Evolutionary conservation across 768 basidiomycete genomes (phyloP).

Genomic region (Tephrocybe sp.): DNA sequence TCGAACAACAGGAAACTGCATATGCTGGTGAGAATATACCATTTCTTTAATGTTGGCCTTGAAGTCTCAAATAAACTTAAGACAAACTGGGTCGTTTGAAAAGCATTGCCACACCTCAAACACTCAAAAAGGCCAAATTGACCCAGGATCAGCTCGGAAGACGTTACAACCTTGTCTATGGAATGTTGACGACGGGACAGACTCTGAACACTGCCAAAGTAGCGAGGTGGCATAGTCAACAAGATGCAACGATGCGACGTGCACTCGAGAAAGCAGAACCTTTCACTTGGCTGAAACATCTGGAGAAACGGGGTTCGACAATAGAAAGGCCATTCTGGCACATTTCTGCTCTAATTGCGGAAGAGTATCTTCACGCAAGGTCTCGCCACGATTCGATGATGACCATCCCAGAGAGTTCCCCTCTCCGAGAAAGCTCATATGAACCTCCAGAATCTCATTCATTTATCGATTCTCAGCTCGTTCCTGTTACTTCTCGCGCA

Average conservation of each 20-base stretch:
- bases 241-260: conserved; percentile 45
- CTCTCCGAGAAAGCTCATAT: conserved; percentile 20
- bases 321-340: conserved; percentile 52
- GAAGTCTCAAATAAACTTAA: conserved; percentile 23
- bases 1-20: conserved; percentile 60
- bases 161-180: conserved; percentile 59
- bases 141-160: conserved; percentile 64
- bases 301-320: conserved; percentile 43
- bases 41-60: not conserved
- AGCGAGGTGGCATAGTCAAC: conserved; percentile 60
- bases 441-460: conserved; percentile 20
- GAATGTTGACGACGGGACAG: conserved; percentile 30
- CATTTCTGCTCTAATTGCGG: conserved; percentile 66
- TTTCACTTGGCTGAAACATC: conserved; percentile 72
- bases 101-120: conserved; percentile 47
- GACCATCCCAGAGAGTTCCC: conserved; percentile 44
- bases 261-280: conserved; percentile 67
- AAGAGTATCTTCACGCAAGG: conserved; percentile 58
- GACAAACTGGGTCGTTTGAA: conserved; percentile 61
- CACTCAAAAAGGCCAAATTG: conserved; percentile 62
- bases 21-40: conserved; percentile 49
- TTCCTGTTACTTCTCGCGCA: conserved; percentile 25
- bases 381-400: conserved; percentile 34
- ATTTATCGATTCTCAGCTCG: conserved; percentile 18
- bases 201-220: conserved; percentile 49